Percentiles rank a stretch among this genome's conserved stretches.
Evolutionary conservation across 495 filamentous ascomycete species (phyloP).

Genomic region (Podospora australis): DNA sequence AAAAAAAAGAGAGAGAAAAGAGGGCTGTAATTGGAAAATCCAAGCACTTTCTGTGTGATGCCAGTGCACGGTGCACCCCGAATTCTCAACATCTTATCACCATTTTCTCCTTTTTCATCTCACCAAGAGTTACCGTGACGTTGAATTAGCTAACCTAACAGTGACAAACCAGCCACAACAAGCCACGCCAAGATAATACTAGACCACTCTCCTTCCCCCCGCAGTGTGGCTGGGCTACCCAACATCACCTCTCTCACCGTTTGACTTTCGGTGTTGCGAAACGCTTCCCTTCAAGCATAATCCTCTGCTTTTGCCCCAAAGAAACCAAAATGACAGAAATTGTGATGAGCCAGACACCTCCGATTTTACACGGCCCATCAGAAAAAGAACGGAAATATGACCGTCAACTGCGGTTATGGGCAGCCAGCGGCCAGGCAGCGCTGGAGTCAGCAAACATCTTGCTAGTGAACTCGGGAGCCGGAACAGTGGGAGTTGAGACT

Average conservation of each 20-base stretch:
- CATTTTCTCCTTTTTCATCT: too few relatives aligned
- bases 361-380: conserved; percentile 55
- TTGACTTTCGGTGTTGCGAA: not conserved
- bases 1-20: too few relatives aligned
- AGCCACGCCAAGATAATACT: conserved; percentile 1
- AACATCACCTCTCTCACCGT: too few relatives aligned
- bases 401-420: conserved; percentile 92
- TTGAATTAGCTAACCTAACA: not conserved
- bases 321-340: conserved; percentile 46
- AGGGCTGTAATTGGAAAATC: too few relatives aligned
- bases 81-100: too few relatives aligned
- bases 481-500: conserved; percentile 81
- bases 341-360: conserved; percentile 43
- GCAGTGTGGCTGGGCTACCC: conserved; percentile 9
- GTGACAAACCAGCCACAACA: not conserved
- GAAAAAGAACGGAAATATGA: conserved; percentile 95
- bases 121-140: not conserved
- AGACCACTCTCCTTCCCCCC: conserved; percentile 1
- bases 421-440: conserved; percentile 81
- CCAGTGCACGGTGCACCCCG: too few relatives aligned
- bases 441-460: conserved; percentile 86
- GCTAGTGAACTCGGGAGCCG: conserved; percentile 75
- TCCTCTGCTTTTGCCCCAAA: too few relatives aligned
- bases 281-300: not conserved
- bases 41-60: too few relatives aligned